phyloP scores from a whole-genome alignment of 768 basidiomycete species.

The Russula dissimulans region DNA sequence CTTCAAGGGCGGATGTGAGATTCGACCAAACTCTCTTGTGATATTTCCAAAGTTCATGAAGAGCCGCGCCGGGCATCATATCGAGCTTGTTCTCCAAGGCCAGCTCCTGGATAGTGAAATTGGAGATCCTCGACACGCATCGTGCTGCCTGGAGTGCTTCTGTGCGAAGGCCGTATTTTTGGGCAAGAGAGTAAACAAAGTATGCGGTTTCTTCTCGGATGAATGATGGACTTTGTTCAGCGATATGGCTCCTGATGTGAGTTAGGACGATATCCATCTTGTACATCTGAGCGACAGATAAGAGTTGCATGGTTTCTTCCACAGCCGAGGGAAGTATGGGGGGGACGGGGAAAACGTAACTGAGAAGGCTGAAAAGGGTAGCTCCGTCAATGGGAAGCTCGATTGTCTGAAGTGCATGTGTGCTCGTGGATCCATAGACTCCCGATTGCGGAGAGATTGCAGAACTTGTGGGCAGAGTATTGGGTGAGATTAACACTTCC shows the following conservation, averaged over 20 bases:
- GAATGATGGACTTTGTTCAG: background rate
- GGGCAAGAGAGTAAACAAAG: background rate
- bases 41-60: slow-evolving; percentile 7
- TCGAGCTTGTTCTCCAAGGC: background rate
- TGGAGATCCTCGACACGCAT: background rate
- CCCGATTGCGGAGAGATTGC: no score
- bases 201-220: background rate
- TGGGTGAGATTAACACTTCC: slow-evolving; percentile 15
- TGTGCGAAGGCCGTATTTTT: background rate
- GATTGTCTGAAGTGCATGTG: background rate
- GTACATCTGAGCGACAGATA: background rate
- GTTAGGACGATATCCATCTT: background rate
- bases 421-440: background rate
- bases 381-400: background rate
- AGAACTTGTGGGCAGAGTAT: background rate
- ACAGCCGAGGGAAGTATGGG: background rate
- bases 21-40: background rate
- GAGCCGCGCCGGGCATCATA: background rate
- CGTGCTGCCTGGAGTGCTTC: slow-evolving; percentile 3
- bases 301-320: background rate
- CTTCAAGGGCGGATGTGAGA: background rate
- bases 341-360: background rate
- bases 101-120: background rate
- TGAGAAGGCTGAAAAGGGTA: background rate
- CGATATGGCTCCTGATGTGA: background rate